These are phyloP conservation scores for Trichoderma semiorbis DNA, from an alignment of 2,329 filamentous ascomycete genomes.

Conservation along the genomic window DNA sequence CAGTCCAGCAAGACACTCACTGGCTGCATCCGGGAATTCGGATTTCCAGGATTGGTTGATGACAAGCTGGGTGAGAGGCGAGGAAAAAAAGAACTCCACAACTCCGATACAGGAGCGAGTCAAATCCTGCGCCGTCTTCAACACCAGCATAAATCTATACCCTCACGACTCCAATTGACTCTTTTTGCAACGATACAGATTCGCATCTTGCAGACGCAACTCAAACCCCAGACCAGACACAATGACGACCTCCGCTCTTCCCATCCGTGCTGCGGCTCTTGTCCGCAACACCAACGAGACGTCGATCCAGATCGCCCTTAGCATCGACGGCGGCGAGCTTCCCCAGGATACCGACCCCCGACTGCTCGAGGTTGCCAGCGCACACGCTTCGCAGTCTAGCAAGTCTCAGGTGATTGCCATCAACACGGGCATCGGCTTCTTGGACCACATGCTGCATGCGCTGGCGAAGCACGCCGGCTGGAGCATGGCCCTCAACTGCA, in stretches of 20 bases:
- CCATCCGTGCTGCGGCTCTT: slow-evolving; percentile 53
- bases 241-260: slow-evolving; percentile 2
- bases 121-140: neutral
- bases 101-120: slow-evolving; percentile 17
- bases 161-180: neutral
- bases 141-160: neutral
- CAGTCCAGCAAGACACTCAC: neutral
- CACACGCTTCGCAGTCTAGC: slow-evolving; percentile 81
- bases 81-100: neutral
- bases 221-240: neutral
- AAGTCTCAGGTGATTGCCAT: slow-evolving; percentile 82
- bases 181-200: neutral
- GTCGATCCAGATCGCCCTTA: slow-evolving; percentile 88
- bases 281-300: slow-evolving; percentile 96
- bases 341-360: slow-evolving; percentile 60
- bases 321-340: slow-evolving; percentile 84
- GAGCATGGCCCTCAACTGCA: slow-evolving; percentile 78
- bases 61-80: neutral
- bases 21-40: neutral
- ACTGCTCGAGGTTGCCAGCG: slow-evolving; percentile 49
- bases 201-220: neutral
- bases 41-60: neutral
- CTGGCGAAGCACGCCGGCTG: slow-evolving; percentile 94
- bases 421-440: slow-evolving; percentile 92
- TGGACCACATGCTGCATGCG: slow-evolving; percentile 98